Evolutionary conservation across 495 filamentous ascomycete genomes (phyloP).

Genomic region (Sabuloglossum arenarium): DNA sequence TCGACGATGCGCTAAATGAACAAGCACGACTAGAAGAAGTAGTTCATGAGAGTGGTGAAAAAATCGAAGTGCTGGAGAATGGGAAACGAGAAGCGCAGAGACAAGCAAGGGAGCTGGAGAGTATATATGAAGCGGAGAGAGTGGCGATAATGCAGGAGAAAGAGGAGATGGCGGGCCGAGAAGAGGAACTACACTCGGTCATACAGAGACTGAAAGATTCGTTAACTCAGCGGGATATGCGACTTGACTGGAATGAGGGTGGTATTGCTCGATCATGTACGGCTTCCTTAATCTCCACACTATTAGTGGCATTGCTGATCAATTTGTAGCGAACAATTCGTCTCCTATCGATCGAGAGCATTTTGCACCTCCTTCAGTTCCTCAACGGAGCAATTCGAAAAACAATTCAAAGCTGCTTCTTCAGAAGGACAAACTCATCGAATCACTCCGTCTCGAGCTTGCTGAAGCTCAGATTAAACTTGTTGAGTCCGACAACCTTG

Average conservation of each 20-base stretch:
- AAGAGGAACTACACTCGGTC: constrained; percentile 73
- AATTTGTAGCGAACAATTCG: constrained; percentile 1
- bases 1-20: constrained; percentile 70
- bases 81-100: constrained; percentile 61
- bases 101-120: constrained; percentile 72
- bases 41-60: constrained; percentile 61
- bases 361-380: constrained; percentile 70
- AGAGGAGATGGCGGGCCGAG: constrained; percentile 60
- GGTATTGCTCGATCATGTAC: constrained; percentile 47
- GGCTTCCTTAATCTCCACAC: constrained; percentile 12
- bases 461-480: constrained; percentile 91
- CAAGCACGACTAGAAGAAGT: constrained; percentile 71
- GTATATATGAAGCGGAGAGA: constrained; percentile 74
- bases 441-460: constrained; percentile 73
- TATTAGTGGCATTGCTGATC: constrained; percentile 1
- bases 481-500: constrained; percentile 82
- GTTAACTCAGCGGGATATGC: constrained; percentile 45
- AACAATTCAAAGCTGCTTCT: constrained; percentile 73
- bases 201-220: constrained; percentile 83
- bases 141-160: constrained; percentile 76
- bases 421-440: constrained; percentile 92
- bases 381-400: constrained; percentile 61
- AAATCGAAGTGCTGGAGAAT: constrained; percentile 54
- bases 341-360: constrained; percentile 31
- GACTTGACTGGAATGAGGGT: constrained; percentile 39